Evolutionary conservation across 768 basidiomycete species (phyloP).

Genomic region (Trametes meyenii): DNA sequence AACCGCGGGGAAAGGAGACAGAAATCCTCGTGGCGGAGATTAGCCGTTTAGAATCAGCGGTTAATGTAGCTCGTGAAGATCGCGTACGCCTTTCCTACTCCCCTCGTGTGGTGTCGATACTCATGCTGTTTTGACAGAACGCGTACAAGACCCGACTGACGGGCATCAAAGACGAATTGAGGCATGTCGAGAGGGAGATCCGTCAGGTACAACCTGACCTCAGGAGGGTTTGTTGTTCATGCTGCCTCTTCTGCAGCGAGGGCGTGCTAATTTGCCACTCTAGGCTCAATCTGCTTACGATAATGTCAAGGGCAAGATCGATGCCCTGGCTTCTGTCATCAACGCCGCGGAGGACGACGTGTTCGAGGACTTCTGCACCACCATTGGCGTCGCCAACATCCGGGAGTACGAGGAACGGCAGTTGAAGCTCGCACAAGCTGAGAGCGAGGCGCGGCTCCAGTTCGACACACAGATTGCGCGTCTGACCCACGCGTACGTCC

Average conservation of each 20-base stretch:
- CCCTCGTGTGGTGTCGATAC: no score
- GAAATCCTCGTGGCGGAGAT: conserved; percentile 79
- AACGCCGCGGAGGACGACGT: conserved; percentile 80
- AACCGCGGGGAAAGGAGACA: conserved; percentile 82
- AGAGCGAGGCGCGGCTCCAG: conserved; percentile 79
- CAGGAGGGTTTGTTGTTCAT: conserved; percentile 54
- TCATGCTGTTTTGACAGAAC: conserved; percentile 45
- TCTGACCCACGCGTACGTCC: conserved; percentile 77
- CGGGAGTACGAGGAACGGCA: conserved; percentile 94
- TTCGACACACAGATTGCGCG: conserved; percentile 88
- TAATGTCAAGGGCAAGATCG: conserved; percentile 56
- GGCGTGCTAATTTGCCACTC: background rate
- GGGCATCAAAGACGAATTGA: conserved; percentile 83
- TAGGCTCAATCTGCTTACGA: conserved; percentile 60
- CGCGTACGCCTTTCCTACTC: conserved; percentile 47
- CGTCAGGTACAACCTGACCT: conserved; percentile 69
- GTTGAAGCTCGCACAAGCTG: conserved; percentile 84
- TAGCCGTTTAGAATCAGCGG: conserved; percentile 75
- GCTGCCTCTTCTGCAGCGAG: background rate
- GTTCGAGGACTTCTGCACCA: conserved; percentile 76
- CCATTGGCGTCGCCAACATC: conserved; percentile 79
- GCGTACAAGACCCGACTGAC: conserved; percentile 75
- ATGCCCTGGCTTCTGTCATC: conserved; percentile 56
- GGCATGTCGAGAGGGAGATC: conserved; percentile 73
- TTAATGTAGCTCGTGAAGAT: conserved; percentile 79